Percentiles rank a stretch among this genome's conserved stretches.
Evolutionary conservation across 2,329 filamentous ascomycete genomes (phyloP).

Genomic region (Aureobasidium sp.): DNA sequence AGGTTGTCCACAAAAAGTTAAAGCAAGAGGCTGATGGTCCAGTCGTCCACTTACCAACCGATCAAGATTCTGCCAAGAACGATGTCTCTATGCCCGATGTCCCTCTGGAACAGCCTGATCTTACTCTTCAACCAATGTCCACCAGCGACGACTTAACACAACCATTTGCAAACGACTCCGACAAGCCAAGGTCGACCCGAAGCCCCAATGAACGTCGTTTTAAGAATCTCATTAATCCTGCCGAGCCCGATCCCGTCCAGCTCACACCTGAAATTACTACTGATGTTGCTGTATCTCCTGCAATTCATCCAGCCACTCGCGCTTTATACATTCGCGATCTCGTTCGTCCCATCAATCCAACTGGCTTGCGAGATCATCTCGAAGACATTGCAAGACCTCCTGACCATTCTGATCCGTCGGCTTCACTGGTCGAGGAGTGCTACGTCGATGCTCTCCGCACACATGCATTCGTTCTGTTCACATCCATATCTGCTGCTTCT

Average conservation of each 20-base stretch:
- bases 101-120: slow-evolving; percentile 15
- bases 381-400: slow-evolving; percentile 58
- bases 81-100: slow-evolving; percentile 21
- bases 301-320: slow-evolving; percentile 45
- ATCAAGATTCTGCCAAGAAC: not conserved
- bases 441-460: slow-evolving; percentile 81
- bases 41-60: not conserved
- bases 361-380: slow-evolving; percentile 62
- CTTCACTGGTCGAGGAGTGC: slow-evolving; percentile 54
- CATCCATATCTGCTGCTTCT: slow-evolving; percentile 61
- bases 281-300: slow-evolving; percentile 25
- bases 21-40: slow-evolving; percentile 24
- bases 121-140: slow-evolving; percentile 12
- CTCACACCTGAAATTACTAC: slow-evolving; percentile 1
- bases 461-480: slow-evolving; percentile 76
- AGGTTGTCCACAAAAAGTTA: slow-evolving; percentile 39
- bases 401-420: slow-evolving; percentile 43
- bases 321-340: slow-evolving; percentile 86
- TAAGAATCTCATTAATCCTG: slow-evolving; percentile 24
- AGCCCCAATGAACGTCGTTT: slow-evolving; percentile 25
- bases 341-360: slow-evolving; percentile 73
- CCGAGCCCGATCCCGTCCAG: not conserved
- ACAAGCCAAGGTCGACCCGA: not conserved
- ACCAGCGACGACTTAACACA: slow-evolving; percentile 5
- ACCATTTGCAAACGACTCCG: not conserved